Conservation (phyloP, 1,284 basidiomycete genomes). For the Heliocybe sulcata region DNA sequence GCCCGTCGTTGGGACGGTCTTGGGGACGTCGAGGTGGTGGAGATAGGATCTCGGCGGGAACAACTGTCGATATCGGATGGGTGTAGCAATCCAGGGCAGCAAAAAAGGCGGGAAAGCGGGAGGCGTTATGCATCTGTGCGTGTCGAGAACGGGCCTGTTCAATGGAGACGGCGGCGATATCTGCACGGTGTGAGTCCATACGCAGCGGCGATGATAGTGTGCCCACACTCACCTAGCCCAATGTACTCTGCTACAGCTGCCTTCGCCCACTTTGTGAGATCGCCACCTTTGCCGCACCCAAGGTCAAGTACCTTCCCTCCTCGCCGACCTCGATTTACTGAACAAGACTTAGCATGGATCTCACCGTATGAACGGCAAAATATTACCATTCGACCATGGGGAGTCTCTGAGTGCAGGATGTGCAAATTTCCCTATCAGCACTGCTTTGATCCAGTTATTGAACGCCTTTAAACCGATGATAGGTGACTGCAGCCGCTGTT, state of each 20-base stretch:
- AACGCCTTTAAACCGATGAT: constrained; percentile 96
- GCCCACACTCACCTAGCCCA: constrained; percentile 62
- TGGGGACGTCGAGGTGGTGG: constrained; percentile 36
- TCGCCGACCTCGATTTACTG: constrained; percentile 21
- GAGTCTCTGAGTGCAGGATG: constrained; percentile 49
- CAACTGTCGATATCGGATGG: constrained; percentile 59
- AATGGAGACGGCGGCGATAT: constrained; percentile 87
- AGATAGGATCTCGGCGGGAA: constrained; percentile 30
- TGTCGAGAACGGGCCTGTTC: constrained; percentile 81
- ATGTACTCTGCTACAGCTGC: constrained; percentile 78
- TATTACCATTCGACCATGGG: constrained; percentile 8
- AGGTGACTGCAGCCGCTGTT: constrained; percentile 82
- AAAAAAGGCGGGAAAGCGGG: constrained; percentile 74
- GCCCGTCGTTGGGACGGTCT: constrained; percentile 13
- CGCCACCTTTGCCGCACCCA: constrained; percentile 98
- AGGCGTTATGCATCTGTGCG: constrained; percentile 40
- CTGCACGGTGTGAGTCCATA: constrained; percentile 29
- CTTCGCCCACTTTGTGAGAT: constrained; percentile 93
- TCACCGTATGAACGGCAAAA: background rate
- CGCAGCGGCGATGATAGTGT: background rate
- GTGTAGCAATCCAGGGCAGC: constrained; percentile 87
- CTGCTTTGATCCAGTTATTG: constrained; percentile 99
- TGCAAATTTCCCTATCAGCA: constrained; percentile 84
- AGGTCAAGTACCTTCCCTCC: constrained; percentile 86
- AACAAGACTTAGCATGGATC: background rate